Evolutionary conservation across 129 eudicot genomes (phyloP), one percentile per base, ranked within the genome.

Genomic region (Gnaphalium uliginosum): DNA sequence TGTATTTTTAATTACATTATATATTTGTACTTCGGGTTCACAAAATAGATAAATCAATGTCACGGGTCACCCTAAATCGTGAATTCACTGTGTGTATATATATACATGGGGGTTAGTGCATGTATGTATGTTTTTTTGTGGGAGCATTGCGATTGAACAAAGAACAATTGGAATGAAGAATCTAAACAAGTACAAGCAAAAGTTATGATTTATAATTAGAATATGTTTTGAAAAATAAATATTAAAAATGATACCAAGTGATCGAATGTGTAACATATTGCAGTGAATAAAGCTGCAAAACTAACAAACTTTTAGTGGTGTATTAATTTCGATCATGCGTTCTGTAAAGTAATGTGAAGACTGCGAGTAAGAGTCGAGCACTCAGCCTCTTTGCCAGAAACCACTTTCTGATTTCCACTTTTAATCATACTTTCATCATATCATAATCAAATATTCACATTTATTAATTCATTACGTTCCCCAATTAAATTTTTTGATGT

Each of bases 371-470:
- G 73, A 79, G 73, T 63, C 27, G 78, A 64, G 83, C 83, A 79
- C 82, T 78, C 82, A 61, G 48, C 35, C 71, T 68, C 51, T 27
- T 68, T 77, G 53, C 61, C 83, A 72, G 83, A 79, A 79, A 39
- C 79, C 83, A 79, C 79, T 79, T 79, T 79, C 83, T 79, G 67
- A 71, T 65, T 69, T 66, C 60, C 10, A 19, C 79, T 72, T 79
- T 79, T 66, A 79, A 79, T 79, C 83, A 73, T 79, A 66, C 69
- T 72, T 73, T 79, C 79, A 79, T 79, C 74, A 79, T 79, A 71
- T 70, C 54, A 71, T 5, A 25, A 72, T 51, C 63, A 23, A 63
- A 21, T 2, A 57, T 24, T 21, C 11, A 56, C 24, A 18, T 54
- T 54, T 29, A 29, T 29, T 29, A 29, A 27, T 27, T 27, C 1